Evolutionary conservation across 306 rosid genomes (phyloP), one percentile per base, ranked within the genome.

Genomic region (Fragaria vesca): DNA sequence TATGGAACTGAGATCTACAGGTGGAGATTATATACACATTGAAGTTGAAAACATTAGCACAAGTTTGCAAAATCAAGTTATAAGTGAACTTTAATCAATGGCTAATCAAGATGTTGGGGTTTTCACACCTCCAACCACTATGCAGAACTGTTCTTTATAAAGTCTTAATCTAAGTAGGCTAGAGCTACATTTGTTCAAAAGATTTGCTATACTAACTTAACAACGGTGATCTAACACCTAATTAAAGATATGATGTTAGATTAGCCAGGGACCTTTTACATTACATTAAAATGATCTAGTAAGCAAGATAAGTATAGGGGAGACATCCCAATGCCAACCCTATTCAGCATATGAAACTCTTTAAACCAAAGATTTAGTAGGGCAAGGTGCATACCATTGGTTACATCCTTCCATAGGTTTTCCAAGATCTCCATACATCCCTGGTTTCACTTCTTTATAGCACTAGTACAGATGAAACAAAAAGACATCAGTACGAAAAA

Each of bases 361-460:
- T 24, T 34, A 16, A 45, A 21, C 7, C 9, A 18, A 5, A 20
- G 24, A 66, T 38, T 48, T 9, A 16, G 30, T 46, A 72, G 15
- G 55, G 10, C 61, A 26, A 63, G 73, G 46, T 61, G 66, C 87
- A n/a, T 93, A 93, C 97, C 99, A 95, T 57, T 86, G 87, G 75
- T 95, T 91, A 88, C 82, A 67, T 74, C 99, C 99, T 88, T 95
- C 97, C 88, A 93, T 88, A 18, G 86, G 11, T 86, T 93, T 93
- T 54, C 97, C 99, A 78, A 95, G 92, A 77, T 71, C 88, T 82
- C 97, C 97, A 73, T 91, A 89, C 95, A 85, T 87, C 79, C 93
- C 96, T 52, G 84, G 89, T 47, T 85, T 90, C 74, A 95, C 82
- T 79, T 93, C 97, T 87, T 71, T 91, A 76, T 92, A 95, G 85